phyloP scores from a whole-genome alignment of 208 protist species.

The Leishmania mexicana region DNA sequence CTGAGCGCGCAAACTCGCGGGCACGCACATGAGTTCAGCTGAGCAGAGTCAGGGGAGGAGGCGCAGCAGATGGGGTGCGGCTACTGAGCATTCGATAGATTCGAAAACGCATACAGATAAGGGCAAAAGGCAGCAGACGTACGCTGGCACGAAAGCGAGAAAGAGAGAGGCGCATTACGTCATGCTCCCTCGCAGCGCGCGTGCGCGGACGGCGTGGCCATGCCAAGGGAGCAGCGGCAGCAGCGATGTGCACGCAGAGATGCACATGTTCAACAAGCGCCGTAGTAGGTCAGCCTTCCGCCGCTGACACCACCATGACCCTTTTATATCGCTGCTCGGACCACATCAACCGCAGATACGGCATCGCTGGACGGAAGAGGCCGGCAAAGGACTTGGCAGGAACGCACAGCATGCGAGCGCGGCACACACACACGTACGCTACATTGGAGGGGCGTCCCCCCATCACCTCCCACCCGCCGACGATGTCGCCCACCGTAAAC shows the following conservation, averaged over 20 bases:
- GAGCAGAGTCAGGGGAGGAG: background rate
- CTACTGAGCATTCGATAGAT: background rate
- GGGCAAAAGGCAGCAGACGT: background rate
- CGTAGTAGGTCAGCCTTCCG: background rate
- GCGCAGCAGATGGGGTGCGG: background rate
- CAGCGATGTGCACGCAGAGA: background rate
- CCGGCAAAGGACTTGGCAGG: slow-evolving; percentile 15
- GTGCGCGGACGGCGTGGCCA: background rate
- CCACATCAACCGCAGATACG: slow-evolving; percentile 14
- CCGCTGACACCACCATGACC: background rate
- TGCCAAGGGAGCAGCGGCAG: background rate
- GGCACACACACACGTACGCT: slow-evolving; percentile 19
- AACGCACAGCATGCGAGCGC: slow-evolving; percentile 13
- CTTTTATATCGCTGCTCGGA: slow-evolving; percentile 14
- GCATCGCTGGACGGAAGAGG: slow-evolving; percentile 13
- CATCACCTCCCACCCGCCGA: slow-evolving; percentile 19
- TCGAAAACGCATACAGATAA: background rate
- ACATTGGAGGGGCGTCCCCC: background rate
- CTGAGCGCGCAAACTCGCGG: background rate
- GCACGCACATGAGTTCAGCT: background rate
- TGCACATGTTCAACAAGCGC: background rate
- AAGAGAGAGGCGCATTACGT: background rate
- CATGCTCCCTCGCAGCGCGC: background rate
- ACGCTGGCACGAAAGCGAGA: background rate
- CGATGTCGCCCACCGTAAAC: slow-evolving; percentile 15